phyloP scores from a whole-genome alignment of 768 basidiomycete genomes.

The Tylopilus vinaceipallidus region DNA sequence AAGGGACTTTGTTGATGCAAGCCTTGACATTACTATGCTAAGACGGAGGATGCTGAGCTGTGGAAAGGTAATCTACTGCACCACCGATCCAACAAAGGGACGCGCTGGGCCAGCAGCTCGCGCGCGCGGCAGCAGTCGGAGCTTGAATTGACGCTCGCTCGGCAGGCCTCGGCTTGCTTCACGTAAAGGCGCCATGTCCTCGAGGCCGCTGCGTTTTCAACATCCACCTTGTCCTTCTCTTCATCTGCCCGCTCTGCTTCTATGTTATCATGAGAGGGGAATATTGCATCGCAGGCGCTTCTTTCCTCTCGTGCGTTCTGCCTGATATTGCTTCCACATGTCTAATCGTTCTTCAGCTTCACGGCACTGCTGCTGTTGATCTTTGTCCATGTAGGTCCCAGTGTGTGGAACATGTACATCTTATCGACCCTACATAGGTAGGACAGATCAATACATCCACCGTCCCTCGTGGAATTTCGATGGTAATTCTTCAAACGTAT shows the following conservation, averaged over 20 bases:
- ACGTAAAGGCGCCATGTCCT: constrained; percentile 22
- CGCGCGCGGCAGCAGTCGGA: constrained; percentile 13
- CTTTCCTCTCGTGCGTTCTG: constrained; percentile 64
- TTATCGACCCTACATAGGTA: constrained; percentile 45
- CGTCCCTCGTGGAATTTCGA: constrained; percentile 67
- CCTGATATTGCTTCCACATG: constrained; percentile 2
- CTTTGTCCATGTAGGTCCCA: constrained; percentile 69
- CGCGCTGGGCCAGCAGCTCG: too few relatives aligned
- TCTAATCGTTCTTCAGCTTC: constrained; percentile 18
- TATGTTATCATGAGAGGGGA: constrained; percentile 61
- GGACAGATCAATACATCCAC: constrained; percentile 79
- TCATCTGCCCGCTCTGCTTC: constrained; percentile 18
- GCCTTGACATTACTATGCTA: constrained; percentile 21
- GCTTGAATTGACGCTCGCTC: background rate
- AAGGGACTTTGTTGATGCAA: constrained; percentile 22
- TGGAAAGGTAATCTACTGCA: constrained; percentile 10
- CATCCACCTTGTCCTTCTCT: constrained; percentile 16
- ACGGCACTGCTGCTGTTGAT: constrained; percentile 60
- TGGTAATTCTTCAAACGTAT: constrained; percentile 47
- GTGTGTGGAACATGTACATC: constrained; percentile 18
- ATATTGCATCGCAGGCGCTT: constrained; percentile 69
- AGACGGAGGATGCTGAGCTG: background rate
- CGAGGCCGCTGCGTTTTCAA: constrained; percentile 23
- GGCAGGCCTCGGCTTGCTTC: constrained; percentile 17
- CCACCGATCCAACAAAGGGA: constrained; percentile 21